These are phyloP conservation scores for Adenanthera pavonina DNA, from an alignment of 306 rosid species.

Conservation along the genomic window DNA sequence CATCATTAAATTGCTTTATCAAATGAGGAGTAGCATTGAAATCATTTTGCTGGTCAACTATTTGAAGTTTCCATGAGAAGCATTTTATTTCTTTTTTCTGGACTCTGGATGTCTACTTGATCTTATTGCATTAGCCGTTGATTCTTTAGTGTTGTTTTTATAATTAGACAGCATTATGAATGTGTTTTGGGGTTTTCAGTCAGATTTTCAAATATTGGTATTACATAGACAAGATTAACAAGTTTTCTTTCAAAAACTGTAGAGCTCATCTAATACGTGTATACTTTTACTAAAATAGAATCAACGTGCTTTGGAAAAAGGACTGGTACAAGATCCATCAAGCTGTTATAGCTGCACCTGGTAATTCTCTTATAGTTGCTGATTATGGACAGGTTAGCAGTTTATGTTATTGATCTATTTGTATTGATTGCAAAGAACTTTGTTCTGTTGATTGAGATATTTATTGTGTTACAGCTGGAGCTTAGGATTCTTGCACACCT, in stretches of 20 bases:
- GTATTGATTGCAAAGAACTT: slow-evolving; percentile 19
- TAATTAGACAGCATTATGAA: slow-evolving; percentile 15
- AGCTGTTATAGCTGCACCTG: slow-evolving; percentile 92
- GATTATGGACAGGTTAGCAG: slow-evolving; percentile 92
- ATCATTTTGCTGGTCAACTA: slow-evolving; percentile 1
- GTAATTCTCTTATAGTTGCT: slow-evolving; percentile 92
- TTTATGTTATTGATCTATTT: slow-evolving; percentile 34
- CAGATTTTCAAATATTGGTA: slow-evolving; percentile 16
- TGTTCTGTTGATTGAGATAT: slow-evolving; percentile 42
- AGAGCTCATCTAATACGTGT: slow-evolving; percentile 31
- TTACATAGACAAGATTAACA: background rate
- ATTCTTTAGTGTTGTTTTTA: slow-evolving; percentile 2
- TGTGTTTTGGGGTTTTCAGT: slow-evolving; percentile 11
- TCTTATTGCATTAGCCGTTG: slow-evolving; percentile 10
- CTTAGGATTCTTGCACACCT: slow-evolving; percentile 98
- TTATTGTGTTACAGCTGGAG: slow-evolving; percentile 74
- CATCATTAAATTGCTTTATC: background rate
- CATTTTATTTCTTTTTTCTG: background rate
- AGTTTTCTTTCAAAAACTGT: slow-evolving; percentile 23
- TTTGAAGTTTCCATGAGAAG: slow-evolving; percentile 10
- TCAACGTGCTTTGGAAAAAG: slow-evolving; percentile 95
- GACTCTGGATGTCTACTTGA: slow-evolving; percentile 32
- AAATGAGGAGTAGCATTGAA: background rate
- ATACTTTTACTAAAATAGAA: slow-evolving; percentile 57
- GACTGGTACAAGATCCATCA: slow-evolving; percentile 96